Evolutionary conservation across 2,329 filamentous ascomycete species (phyloP).

Genomic region (Rhexocercosporidium sp.): DNA sequence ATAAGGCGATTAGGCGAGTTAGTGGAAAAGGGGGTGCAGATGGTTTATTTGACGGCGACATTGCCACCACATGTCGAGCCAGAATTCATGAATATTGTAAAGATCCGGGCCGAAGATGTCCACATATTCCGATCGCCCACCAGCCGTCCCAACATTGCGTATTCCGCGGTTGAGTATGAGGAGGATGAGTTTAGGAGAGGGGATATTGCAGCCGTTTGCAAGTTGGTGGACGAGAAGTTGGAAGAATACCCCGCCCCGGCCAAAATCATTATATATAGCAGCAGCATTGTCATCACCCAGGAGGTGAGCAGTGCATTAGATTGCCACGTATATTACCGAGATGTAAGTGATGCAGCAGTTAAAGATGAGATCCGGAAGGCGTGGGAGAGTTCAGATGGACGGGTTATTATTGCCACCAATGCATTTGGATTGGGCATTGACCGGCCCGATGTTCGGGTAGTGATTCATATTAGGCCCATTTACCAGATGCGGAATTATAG

Average conservation of each 20-base stretch:
- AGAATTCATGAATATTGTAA: conserved; percentile 18
- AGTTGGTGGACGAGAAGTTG: conserved; percentile 12
- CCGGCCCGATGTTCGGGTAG: background rate
- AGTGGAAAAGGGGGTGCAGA: conserved; percentile 14
- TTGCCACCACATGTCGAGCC: conserved; percentile 16
- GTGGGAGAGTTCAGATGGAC: background rate
- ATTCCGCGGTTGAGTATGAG: conserved; percentile 16
- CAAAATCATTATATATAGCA: background rate
- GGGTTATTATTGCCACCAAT: background rate
- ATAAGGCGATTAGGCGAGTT: conserved; percentile 12
- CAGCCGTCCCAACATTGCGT: conserved; percentile 15
- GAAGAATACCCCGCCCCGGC: background rate
- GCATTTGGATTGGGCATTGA: conserved; percentile 1
- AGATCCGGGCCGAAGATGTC: conserved; percentile 8
- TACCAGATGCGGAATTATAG: background rate
- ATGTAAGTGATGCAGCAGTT: background rate
- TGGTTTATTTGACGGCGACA: conserved; percentile 17
- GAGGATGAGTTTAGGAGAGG: conserved; percentile 8
- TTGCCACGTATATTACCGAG: conserved; percentile 3
- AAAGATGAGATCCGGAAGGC: background rate
- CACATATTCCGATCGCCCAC: conserved; percentile 10
- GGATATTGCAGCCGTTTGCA: conserved; percentile 12
- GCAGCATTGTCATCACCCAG: background rate
- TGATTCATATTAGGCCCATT: background rate
- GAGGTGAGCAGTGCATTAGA: conserved; percentile 6